A percentile compares a stretch with the other conserved stretches of the same genome.
Evolutionary conservation across 768 basidiomycete genomes (phyloP).

Genomic region (Mrakia blollopis): DNA sequence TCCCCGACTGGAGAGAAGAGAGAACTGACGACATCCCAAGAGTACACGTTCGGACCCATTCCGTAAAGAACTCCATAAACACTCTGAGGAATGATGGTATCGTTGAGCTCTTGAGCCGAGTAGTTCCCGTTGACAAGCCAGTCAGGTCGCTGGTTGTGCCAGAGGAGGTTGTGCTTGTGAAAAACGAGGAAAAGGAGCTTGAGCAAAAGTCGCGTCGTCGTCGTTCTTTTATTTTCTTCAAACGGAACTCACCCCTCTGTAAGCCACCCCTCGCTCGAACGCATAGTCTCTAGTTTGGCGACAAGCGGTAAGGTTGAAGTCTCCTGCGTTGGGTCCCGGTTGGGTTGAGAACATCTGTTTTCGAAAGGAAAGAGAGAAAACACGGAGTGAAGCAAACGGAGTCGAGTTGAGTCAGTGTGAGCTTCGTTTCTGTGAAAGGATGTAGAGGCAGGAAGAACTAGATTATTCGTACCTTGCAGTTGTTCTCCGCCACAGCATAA

Average conservation of each 20-base stretch:
- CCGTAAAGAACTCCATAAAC: slow-evolving; percentile 6
- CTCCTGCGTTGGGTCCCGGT: not conserved
- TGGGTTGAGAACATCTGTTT: not conserved
- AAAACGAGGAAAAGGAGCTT: not conserved
- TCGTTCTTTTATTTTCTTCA: too few relatives aligned
- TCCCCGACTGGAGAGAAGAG: too few relatives aligned
- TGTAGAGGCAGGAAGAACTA: not conserved
- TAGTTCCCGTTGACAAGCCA: not conserved
- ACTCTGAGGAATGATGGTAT: not conserved
- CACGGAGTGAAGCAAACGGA: too few relatives aligned
- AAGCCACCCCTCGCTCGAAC: not conserved
- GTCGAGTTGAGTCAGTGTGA: not conserved
- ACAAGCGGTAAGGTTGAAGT: not conserved
- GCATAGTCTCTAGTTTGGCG: not conserved
- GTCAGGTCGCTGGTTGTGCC: slow-evolving; percentile 9
- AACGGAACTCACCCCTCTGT: not conserved
- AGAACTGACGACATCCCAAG: slow-evolving; percentile 2
- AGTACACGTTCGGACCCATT: not conserved
- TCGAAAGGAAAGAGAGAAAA: not conserved
- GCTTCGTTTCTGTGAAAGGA: not conserved
- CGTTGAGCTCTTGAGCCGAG: not conserved
- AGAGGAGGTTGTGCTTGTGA: not conserved
- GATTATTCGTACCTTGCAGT: not conserved
- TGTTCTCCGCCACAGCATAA: not conserved
- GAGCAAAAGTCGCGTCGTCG: not conserved